Evolutionary conservation across 148 eudicot species (phyloP), one percentile per base, ranked within the genome.

Genomic region (Vaccinium macrocarpon): DNA sequence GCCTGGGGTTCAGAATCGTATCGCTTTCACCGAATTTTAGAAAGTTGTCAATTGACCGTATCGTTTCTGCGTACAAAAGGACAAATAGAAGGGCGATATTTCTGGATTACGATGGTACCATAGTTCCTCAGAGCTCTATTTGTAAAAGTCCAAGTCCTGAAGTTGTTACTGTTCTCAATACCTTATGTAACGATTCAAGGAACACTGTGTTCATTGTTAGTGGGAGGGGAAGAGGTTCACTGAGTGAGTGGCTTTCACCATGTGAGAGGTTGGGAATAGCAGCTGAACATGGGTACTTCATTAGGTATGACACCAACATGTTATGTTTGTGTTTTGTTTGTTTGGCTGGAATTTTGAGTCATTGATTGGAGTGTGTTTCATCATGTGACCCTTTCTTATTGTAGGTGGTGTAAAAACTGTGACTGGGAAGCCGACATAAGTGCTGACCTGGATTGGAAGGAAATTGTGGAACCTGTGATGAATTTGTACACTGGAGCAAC

Each of bases 21-120:
- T 92, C 98, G 15, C 96, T 95, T n/a, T 95, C 95, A 87, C 98
- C 96, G 1, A 92, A 89, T 87, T 94, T 95, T 87, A 91, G 95
- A 78, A 95, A 93, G 88, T 84, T 95, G 84, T 85, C 89, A 35
- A 91, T 91, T 75, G 98, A 95, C 66, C 91, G 85, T 78, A 91
- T 92, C 52, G 96, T 88, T 56, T 89, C 94, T 42, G 91, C 94
- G 2, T 95, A 95, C 77, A 93, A 82, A 84, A 95, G 92, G 90
- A 87, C 96, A 9, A 90, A 74, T 52, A 93, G 89, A 75, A 90
- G 98, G 88, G 93, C 90, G 8, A 90, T 95, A 80, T 92, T 95
- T 85, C 83, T 95, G 76, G 98, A 95, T 78, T 95, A 94, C 79
- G 96, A 93, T 88, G 94, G 94, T 78, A 93, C 96, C 19, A 78